phyloP scores from a whole-genome alignment of 1,139 yeast genomes.

The Yamadazyma triangularis region DNA sequence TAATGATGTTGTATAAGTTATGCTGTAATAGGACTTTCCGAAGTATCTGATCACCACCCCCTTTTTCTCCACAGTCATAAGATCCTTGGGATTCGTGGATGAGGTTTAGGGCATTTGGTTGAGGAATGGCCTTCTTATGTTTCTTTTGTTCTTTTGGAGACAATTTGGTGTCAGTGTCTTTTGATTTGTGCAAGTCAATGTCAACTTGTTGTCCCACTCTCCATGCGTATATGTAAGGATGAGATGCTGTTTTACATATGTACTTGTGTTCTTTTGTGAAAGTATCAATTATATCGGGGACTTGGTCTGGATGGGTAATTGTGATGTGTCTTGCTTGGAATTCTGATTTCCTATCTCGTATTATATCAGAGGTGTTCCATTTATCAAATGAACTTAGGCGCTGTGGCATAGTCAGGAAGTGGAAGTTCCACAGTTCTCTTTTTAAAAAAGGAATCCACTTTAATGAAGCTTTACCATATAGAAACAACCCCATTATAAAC shows the following conservation, averaged over 20 bases:
- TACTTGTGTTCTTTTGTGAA: constrained; percentile 37
- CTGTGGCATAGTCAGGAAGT: no score
- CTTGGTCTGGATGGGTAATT: constrained; percentile 30
- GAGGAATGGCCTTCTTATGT: constrained; percentile 7
- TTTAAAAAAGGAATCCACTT: no score
- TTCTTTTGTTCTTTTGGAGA: constrained; percentile 1
- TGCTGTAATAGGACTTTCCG: constrained; percentile 44
- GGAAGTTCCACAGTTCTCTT: no score
- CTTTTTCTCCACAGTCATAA: constrained; percentile 62
- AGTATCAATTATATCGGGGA: constrained; percentile 31
- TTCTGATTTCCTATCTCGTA: constrained; percentile 48
- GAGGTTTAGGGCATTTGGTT: constrained; percentile 27
- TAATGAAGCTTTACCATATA: no score
- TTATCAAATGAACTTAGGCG: no score
- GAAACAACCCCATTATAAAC: no score
- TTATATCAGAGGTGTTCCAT: constrained; percentile 28
- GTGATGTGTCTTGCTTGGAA: constrained; percentile 56
- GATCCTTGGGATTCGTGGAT: no score
- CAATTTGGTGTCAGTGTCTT: no score
- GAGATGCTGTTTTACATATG: constrained; percentile 49
- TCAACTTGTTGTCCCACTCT: constrained; percentile 33
- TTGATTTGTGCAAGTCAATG: no score
- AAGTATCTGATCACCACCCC: constrained; percentile 55
- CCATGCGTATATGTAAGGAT: constrained; percentile 70
- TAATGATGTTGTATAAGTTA: constrained; percentile 46